Evolutionary conservation across 2,329 filamentous ascomycete species (phyloP).

Genomic region (Beauveria medogensis): DNA sequence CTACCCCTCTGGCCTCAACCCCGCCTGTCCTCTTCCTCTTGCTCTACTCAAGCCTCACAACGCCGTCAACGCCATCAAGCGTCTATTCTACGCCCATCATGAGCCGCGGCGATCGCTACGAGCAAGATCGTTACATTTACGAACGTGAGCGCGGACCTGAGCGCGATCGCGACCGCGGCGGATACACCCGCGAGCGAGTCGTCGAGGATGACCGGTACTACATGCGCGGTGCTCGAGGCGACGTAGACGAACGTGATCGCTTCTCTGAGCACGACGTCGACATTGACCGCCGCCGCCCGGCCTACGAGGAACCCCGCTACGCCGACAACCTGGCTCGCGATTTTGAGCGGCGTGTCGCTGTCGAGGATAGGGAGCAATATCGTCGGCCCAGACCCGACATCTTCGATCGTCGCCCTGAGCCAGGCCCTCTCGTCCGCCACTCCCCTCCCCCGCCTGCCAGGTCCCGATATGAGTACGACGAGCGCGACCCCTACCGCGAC

Average conservation of each 20-base stretch:
- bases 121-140: slow-evolving; percentile 10
- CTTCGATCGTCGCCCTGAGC: slow-evolving; percentile 68
- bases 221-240: slow-evolving; percentile 29
- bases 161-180: slow-evolving; percentile 36
- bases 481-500: slow-evolving; percentile 49
- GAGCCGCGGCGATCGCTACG: slow-evolving; percentile 11
- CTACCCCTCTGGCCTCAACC: neutral
- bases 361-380: slow-evolving; percentile 42
- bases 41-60: neutral
- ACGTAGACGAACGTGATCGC: slow-evolving; percentile 38
- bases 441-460: slow-evolving; percentile 13
- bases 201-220: slow-evolving; percentile 45
- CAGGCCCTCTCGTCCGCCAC: slow-evolving; percentile 29
- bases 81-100: neutral
- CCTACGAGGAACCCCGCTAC: slow-evolving; percentile 45
- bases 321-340: slow-evolving; percentile 22
- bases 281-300: slow-evolving; percentile 31
- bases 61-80: neutral
- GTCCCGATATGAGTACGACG: slow-evolving; percentile 35
- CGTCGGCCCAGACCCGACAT: slow-evolving; percentile 69
- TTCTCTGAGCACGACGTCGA: slow-evolving; percentile 33
- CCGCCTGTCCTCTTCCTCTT: neutral
- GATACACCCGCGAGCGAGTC: slow-evolving; percentile 29
- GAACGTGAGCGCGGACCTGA: slow-evolving; percentile 19
- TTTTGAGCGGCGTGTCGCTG: slow-evolving; percentile 46